These are phyloP conservation scores for Blastobotrys capitulatus DNA, from an alignment of 1,139 yeast species.

Conservation along the genomic window DNA sequence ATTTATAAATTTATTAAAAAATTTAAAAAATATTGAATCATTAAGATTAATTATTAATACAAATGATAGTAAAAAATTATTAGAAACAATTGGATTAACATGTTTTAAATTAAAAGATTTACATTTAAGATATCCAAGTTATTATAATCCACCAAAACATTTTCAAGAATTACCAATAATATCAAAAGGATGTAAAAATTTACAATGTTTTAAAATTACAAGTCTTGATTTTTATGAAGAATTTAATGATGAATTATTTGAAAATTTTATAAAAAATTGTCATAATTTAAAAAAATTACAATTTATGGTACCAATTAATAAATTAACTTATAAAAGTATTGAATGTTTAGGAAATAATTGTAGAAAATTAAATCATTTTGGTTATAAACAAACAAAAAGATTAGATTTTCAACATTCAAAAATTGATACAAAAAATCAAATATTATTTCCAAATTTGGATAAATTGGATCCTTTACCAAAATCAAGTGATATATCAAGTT, in stretches of 20 bases:
- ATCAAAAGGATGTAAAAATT: background rate
- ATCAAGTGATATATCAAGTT: background rate
- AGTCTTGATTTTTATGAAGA: background rate
- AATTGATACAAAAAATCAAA: background rate
- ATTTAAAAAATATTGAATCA: background rate
- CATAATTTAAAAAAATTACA: background rate
- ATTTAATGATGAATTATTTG: background rate
- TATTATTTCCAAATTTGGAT: background rate
- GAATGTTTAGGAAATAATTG: background rate
- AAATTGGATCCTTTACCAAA: background rate
- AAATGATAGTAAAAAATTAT: background rate
- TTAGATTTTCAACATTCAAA: constrained; percentile 1
- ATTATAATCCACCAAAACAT: background rate
- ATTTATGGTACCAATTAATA: background rate
- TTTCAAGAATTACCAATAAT: background rate
- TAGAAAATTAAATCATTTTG: background rate
- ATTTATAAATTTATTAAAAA: background rate
- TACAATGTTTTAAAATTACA: background rate
- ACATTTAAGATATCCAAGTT: background rate
- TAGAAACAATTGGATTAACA: background rate
- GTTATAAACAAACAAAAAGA: background rate
- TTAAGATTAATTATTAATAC: background rate
- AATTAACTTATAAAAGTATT: background rate
- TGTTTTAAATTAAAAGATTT: background rate
- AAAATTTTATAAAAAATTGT: background rate